These are phyloP conservation scores for Chamaenerion angustifolium DNA, from an alignment of 345 rosid genomes.

Conservation along the genomic window DNA sequence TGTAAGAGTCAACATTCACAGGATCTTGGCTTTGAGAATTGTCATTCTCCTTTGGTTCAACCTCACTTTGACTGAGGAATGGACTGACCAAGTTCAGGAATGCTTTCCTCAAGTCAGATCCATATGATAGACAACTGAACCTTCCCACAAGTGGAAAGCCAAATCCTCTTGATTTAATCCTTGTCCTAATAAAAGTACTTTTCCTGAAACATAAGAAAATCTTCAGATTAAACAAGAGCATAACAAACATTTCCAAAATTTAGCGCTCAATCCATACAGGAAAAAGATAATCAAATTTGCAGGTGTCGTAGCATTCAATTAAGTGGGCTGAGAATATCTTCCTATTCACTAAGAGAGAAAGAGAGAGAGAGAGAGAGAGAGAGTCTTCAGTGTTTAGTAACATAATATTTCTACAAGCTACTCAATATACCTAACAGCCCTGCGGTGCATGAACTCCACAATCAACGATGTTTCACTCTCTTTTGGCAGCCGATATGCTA, in stretches of 20 bases:
- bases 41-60: constrained; percentile 11
- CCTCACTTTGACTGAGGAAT: constrained; percentile 27
- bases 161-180: constrained; percentile 11
- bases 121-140: constrained; percentile 19
- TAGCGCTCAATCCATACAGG: not conserved
- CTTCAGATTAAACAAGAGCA: too few species aligned
- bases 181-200: constrained; percentile 9
- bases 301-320: not conserved
- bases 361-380: too few species aligned
- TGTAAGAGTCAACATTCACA: constrained; percentile 22
- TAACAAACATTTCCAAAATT: too few species aligned
- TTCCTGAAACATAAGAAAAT: constrained; percentile 13
- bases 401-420: not conserved
- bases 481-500: constrained; percentile 48
- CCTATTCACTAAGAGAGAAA: not conserved
- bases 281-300: not conserved
- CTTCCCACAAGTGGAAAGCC: constrained; percentile 48
- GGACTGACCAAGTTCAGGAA: constrained; percentile 38
- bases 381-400: not conserved
- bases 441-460: constrained; percentile 36
- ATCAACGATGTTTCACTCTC: constrained; percentile 22
- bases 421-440: constrained; percentile 18
- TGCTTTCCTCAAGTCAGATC: constrained; percentile 23
- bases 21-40: constrained; percentile 14
- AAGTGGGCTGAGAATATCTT: not conserved